Evolutionary conservation across 2,329 filamentous ascomycete genomes (phyloP).

Genomic region (Dryadomyces quercivorus): DNA sequence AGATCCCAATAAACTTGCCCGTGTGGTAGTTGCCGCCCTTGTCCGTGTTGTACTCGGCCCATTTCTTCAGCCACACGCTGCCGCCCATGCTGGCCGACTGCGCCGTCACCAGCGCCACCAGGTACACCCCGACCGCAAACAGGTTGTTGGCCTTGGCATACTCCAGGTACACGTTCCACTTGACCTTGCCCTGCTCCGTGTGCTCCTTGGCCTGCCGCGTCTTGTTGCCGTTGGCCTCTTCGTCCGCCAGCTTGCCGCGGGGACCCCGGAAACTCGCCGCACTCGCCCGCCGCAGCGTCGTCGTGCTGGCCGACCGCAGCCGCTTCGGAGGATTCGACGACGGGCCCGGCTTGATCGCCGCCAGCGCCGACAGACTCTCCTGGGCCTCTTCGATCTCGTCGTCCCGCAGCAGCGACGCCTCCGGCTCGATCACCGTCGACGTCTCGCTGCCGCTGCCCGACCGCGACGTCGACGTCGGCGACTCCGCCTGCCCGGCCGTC

Average conservation of each 20-base stretch:
- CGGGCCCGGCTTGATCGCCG: slow-evolving; percentile 52
- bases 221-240: slow-evolving; percentile 64
- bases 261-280: slow-evolving; percentile 82
- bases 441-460: slow-evolving; percentile 33
- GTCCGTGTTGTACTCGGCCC: slow-evolving; percentile 69
- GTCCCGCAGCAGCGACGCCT: slow-evolving; percentile 43
- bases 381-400: slow-evolving; percentile 67
- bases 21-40: slow-evolving; percentile 59
- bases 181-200: slow-evolving; percentile 90
- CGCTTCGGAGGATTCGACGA: slow-evolving; percentile 30
- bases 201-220: slow-evolving; percentile 81
- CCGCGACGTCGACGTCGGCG: slow-evolving; percentile 13
- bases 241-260: slow-evolving; percentile 71
- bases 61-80: slow-evolving; percentile 86
- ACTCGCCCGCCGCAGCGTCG: slow-evolving; percentile 78
- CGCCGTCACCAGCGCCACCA: slow-evolving; percentile 62
- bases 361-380: slow-evolving; percentile 62
- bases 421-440: slow-evolving; percentile 42
- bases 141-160: slow-evolving; percentile 94
- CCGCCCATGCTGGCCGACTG: slow-evolving; percentile 76
- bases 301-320: slow-evolving; percentile 52
- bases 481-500: slow-evolving; percentile 48
- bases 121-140: slow-evolving; percentile 68
- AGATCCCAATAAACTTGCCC: slow-evolving; percentile 86
- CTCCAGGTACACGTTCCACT: slow-evolving; percentile 88